These are phyloP conservation scores for Schizonepeta tenuifolia DNA, from an alignment of 257 asterid species.

Conservation along the genomic window DNA sequence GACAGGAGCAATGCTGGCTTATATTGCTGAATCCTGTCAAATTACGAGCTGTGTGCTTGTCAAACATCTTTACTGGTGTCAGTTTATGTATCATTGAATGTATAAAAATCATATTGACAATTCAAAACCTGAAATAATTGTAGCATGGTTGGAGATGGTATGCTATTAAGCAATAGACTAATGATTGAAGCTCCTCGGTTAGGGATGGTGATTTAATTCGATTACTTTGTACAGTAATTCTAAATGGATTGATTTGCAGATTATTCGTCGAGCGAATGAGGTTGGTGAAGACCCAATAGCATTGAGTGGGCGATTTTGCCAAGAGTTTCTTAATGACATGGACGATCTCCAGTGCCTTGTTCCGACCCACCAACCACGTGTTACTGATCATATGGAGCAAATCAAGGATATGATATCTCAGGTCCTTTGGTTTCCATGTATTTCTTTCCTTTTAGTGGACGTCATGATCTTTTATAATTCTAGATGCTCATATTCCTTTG, in stretches of 20 bases:
- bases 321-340: conserved; percentile 83
- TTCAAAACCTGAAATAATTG: neutral
- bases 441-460: neutral
- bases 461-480: conserved; percentile 19
- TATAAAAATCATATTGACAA: neutral
- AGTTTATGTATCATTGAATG: neutral
- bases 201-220: neutral
- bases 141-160: too few relatives aligned
- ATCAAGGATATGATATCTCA: conserved; percentile 76
- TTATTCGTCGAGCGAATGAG: conserved; percentile 76
- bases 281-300: conserved; percentile 61
- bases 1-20: neutral
- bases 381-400: conserved; percentile 59
- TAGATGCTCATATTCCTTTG: neutral
- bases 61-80: neutral
- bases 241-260: conserved; percentile 45
- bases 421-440: conserved; percentile 40
- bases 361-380: conserved; percentile 84
- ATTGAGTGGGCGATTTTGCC: conserved; percentile 76
- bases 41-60: neutral
- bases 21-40: conserved; percentile 1
- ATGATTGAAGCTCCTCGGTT: neutral
- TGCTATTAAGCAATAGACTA: conserved; percentile 1
- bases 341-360: conserved; percentile 79
- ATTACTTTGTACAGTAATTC: conserved; percentile 7